phyloP scores from a whole-genome alignment of 495 filamentous ascomycete genomes.

The Hyaloscypha bicolor region DNA sequence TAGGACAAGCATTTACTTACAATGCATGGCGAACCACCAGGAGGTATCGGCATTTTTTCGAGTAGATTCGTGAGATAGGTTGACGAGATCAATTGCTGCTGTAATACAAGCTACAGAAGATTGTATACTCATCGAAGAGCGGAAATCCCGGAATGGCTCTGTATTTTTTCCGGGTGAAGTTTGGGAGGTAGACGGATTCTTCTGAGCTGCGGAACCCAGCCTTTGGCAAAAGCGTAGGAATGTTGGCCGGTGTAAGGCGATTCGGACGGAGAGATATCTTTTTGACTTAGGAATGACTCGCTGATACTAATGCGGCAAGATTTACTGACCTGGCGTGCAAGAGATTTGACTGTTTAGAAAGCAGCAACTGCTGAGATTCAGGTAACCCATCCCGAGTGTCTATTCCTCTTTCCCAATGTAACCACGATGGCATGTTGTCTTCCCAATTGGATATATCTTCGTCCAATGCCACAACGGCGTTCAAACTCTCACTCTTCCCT shows the following conservation, averaged over 20 bases:
- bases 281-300: constrained; percentile 1
- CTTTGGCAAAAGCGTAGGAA: constrained; percentile 48
- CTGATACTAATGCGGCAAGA: not conserved
- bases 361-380: constrained; percentile 21
- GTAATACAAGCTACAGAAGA: constrained; percentile 44
- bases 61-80: constrained; percentile 42
- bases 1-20: constrained; percentile 30
- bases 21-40: constrained; percentile 53
- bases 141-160: constrained; percentile 35
- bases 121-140: constrained; percentile 40
- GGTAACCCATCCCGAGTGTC: constrained; percentile 4
- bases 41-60: constrained; percentile 41
- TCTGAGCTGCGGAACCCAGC: constrained; percentile 14
- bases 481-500: constrained; percentile 36
- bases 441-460: constrained; percentile 42
- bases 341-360: constrained; percentile 45
- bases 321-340: constrained; percentile 42
- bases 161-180: constrained; percentile 2
- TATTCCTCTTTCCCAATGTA: constrained; percentile 41
- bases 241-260: constrained; percentile 51
- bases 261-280: constrained; percentile 47
- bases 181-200: constrained; percentile 6
- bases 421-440: constrained; percentile 36
- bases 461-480: constrained; percentile 45
- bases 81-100: constrained; percentile 44